Base-by-base conservation (phyloP, 352 stramenopile genomes). In the Globisporangium spinosum region DNA sequence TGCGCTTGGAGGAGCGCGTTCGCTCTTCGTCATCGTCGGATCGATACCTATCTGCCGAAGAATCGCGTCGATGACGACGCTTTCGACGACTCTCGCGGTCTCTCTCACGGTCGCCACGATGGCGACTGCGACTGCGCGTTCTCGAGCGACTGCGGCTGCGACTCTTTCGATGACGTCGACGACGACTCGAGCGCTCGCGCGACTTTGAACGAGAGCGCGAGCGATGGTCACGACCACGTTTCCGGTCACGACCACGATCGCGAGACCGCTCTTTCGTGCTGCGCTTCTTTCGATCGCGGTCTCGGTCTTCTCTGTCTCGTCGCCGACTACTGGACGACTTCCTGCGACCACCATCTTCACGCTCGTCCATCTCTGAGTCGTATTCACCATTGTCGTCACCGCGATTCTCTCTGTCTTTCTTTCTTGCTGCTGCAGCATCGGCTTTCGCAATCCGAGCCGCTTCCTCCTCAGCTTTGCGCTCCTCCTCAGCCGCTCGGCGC, bases 101-200 rank as follows among this genome's bases (percentile, higher is more conserved):
- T 23, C 47, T 51, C 5, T 58, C 64, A 20, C 64, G 49, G 62
- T 70, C 64, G 25, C 63, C 54, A 59, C 64, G 65, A 29, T 65
- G 65, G 62, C 74, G 67, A 62, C 73, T 79, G 13, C 76, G 73
- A 58, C 77, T 85, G 64, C 65, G 71, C 2, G 65, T 70, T 34
- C 65, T 55, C 2, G 72, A 72, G 6, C 59, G 64, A 59, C 70
- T 82, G 32, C 53, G 63, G 49, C 72, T 80, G 56, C 72, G 73
- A 55, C 58, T 70, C 3, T 49, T 49, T 7, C 53, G 53, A 13
- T 47, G 25, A 15, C 68, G 56, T 12, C 67, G 64, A 23, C 61
- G 65, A 17, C 67, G 71, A 29, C 73, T 72, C 7, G 69, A 70
- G 6, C 74, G 72, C 27, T 80, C 73, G 34, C 65, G 73, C 15